phyloP scores from a whole-genome alignment of 208 protist species.

The Acanthamoeba royreba region DNA sequence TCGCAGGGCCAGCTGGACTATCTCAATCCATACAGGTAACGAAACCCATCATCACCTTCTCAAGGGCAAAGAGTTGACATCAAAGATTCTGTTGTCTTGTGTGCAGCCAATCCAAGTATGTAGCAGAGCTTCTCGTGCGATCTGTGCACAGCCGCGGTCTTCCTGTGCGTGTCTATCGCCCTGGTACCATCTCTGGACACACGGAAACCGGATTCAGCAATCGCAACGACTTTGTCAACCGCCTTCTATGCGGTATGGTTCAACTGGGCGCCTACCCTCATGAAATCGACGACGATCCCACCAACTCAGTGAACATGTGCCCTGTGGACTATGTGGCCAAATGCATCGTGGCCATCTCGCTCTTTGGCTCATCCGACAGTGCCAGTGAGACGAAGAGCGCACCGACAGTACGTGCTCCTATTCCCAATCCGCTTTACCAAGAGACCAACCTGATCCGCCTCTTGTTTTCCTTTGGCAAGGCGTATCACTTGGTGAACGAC shows the following conservation, averaged over 20 bases:
- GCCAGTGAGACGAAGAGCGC: too few species aligned
- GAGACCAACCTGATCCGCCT: too few species aligned
- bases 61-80: too few species aligned
- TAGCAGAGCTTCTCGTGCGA: neutral
- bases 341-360: neutral
- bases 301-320: neutral
- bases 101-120: neutral
- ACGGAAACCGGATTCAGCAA: neutral
- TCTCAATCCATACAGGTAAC: neutral
- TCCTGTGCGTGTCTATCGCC: neutral
- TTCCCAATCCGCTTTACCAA: neutral
- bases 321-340: neutral
- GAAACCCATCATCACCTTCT: too few species aligned
- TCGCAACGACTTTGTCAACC: neutral
- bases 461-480: too few species aligned
- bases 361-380: too few species aligned
- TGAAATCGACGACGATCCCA: neutral
- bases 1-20: neutral
- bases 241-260: neutral
- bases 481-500: neutral
- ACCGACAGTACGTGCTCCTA: neutral
- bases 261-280: neutral
- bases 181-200: slow-evolving; percentile 12
- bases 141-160: neutral
- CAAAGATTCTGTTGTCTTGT: neutral